Evolutionary conservation across 805 yeast genomes (phyloP).

Genomic region (Kregervanrija pseudodelftensis): DNA sequence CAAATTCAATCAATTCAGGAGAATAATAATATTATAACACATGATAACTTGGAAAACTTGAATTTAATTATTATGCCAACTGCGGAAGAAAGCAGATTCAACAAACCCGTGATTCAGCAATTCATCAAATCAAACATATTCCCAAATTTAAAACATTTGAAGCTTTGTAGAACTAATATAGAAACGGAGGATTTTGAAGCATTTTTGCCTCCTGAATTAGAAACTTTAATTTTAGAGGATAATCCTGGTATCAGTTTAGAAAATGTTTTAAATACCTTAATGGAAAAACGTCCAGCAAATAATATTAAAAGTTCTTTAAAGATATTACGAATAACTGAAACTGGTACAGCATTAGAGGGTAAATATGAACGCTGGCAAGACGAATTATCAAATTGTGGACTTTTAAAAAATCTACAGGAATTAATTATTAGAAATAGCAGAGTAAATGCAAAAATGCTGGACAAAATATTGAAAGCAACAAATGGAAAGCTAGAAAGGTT

Average conservation of each 20-base stretch:
- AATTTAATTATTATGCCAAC: not conserved
- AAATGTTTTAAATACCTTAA: not conserved
- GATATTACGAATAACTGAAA: constrained; percentile 1
- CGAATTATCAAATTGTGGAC: not conserved
- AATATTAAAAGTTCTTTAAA: not conserved
- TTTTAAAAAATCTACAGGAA: not conserved
- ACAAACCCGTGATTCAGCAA: not conserved
- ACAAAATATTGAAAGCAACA: not conserved
- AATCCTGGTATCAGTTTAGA: constrained; percentile 1
- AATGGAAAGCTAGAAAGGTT: not conserved
- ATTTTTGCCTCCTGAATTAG: not conserved
- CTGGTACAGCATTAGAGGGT: not conserved
- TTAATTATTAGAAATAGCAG: constrained; percentile 5
- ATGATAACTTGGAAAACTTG: not conserved
- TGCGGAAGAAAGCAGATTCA: not conserved
- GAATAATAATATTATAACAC: not conserved
- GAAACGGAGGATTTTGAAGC: not conserved
- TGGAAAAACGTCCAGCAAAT: not conserved
- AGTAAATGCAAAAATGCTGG: not conserved
- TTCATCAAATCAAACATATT: not conserved
- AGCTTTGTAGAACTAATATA: not conserved
- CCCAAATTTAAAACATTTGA: constrained; percentile 1
- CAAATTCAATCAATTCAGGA: not conserved
- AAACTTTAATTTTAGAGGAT: not conserved
- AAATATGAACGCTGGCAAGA: constrained; percentile 2